These are phyloP conservation scores for Hibiscus syriacus DNA, from an alignment of 345 rosid species.

Conservation along the genomic window DNA sequence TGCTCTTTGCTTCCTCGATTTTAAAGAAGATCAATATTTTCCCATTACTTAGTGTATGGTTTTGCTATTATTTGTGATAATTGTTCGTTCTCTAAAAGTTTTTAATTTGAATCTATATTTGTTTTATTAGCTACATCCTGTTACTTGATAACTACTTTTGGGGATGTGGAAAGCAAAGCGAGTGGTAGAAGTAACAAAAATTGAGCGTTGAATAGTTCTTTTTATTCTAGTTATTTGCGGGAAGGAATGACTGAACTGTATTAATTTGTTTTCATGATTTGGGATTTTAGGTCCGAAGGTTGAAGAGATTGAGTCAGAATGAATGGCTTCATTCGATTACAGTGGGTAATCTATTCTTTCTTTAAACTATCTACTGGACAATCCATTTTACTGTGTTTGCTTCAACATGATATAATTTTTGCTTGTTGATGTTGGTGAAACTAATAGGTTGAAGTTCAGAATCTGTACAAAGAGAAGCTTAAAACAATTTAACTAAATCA, in stretches of 20 bases:
- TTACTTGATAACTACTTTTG: background rate
- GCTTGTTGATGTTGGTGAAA: background rate
- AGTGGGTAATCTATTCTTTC: conserved; percentile 3
- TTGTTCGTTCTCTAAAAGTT: background rate
- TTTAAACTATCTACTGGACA: background rate
- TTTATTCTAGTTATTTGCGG: background rate
- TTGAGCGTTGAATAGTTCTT: background rate
- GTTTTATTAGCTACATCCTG: background rate
- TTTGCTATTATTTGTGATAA: background rate
- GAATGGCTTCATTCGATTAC: background rate
- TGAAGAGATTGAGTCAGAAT: conserved; percentile 43
- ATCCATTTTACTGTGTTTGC: background rate
- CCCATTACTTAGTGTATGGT: background rate
- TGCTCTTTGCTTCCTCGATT: background rate
- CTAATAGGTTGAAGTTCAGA: background rate
- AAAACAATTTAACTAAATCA: background rate
- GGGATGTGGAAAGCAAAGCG: background rate
- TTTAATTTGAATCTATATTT: background rate
- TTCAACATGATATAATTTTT: background rate
- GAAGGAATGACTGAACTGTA: background rate
- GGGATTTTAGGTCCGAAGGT: conserved; percentile 48
- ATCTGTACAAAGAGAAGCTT: background rate
- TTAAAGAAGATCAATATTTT: background rate
- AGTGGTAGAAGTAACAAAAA: background rate
- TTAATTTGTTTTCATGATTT: conserved; percentile 9